Conservation (phyloP, 169 alveolate species). For the Plasmodium yoelii region DNA sequence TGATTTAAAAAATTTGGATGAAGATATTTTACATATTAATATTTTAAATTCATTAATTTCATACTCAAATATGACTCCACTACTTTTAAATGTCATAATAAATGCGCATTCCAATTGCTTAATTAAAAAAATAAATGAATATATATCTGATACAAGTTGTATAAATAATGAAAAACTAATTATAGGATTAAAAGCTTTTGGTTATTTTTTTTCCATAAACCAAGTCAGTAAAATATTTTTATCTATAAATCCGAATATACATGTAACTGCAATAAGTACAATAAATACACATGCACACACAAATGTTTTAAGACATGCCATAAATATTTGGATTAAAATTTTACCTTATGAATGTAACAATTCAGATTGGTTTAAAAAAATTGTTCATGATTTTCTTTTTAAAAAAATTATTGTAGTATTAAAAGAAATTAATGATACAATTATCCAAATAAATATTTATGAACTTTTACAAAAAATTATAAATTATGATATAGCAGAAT, state of each 20-base stretch:
- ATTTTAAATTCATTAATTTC: conserved; percentile 66
- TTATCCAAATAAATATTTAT: conserved; percentile 32
- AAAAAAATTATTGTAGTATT: conserved; percentile 26
- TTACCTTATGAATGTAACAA: conserved; percentile 25
- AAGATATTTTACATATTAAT: conserved; percentile 44
- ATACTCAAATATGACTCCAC: conserved; percentile 14
- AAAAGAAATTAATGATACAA: conserved; percentile 55
- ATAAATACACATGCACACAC: conserved; percentile 68
- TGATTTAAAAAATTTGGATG: conserved; percentile 19
- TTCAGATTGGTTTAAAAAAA: conserved; percentile 21
- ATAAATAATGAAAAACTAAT: conserved; percentile 44
- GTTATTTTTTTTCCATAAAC: conserved; percentile 52
- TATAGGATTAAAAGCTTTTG: conserved; percentile 67
- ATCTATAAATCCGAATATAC: conserved; percentile 11
- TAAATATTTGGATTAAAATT: conserved; percentile 63
- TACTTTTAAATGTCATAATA: conserved; percentile 13
- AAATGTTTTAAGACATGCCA: conserved; percentile 38
- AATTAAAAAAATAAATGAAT: conserved; percentile 36
- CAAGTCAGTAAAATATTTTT: conserved; percentile 20
- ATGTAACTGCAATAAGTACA: conserved; percentile 23
- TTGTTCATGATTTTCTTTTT: conserved; percentile 30
- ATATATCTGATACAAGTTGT: not conserved
- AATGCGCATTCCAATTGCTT: conserved; percentile 42
- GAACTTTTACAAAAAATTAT: conserved; percentile 24
- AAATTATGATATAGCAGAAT: conserved; percentile 17